phyloP scores from a whole-genome alignment of 2,329 filamentous ascomycete genomes.

The Orbilia ellipsospora region DNA sequence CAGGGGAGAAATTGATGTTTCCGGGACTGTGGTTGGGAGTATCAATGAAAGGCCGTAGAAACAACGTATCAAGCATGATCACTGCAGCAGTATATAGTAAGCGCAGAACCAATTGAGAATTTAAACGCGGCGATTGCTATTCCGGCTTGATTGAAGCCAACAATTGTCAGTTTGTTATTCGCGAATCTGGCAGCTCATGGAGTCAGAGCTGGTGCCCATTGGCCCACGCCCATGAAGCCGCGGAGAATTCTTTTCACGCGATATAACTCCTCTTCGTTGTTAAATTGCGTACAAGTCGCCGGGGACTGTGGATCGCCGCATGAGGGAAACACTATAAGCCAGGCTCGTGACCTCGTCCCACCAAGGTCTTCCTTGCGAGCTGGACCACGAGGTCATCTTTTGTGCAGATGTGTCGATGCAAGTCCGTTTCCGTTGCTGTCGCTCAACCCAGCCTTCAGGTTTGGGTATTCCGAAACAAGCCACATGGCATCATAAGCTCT shows the following conservation, averaged over 20 bases:
- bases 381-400: conserved; percentile 51
- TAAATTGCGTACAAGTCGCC: conserved; percentile 30
- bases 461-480: conserved; percentile 23
- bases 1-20: too few relatives aligned
- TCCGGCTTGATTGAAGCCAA: conserved; percentile 16
- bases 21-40: too few relatives aligned
- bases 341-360: conserved; percentile 53
- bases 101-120: conserved; percentile 42
- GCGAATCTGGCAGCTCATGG: conserved; percentile 26
- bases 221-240: conserved; percentile 45
- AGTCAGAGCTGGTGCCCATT: conserved; percentile 35
- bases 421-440: conserved; percentile 51
- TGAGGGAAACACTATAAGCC: conserved; percentile 40
- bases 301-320: conserved; percentile 43
- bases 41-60: too few relatives aligned
- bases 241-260: conserved; percentile 44
- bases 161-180: conserved; percentile 48
- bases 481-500: conserved; percentile 53
- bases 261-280: not conserved
- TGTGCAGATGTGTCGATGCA: conserved; percentile 52
- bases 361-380: conserved; percentile 55
- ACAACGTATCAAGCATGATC: too few relatives aligned
- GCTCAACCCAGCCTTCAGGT: conserved; percentile 10
- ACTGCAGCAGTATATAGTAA: conserved; percentile 22
- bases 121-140: conserved; percentile 44